phyloP scores from a whole-genome alignment of 495 filamentous ascomycete genomes.

The Haplographium delicatum region DNA sequence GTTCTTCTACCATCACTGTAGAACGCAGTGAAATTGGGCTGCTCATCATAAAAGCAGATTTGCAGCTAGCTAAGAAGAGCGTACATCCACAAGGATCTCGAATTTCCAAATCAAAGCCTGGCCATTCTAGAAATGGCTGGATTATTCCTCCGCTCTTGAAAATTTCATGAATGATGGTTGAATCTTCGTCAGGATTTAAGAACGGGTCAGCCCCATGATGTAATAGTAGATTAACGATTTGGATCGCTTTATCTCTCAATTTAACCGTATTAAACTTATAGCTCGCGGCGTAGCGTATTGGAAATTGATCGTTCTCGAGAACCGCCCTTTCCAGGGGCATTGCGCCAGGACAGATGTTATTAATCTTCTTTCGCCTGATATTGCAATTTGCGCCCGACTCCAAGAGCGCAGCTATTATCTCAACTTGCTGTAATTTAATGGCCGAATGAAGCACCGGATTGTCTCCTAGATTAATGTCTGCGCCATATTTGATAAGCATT shows the following conservation, averaged over 20 bases:
- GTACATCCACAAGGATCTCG: conserved; percentile 5
- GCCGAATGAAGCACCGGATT: conserved; percentile 2
- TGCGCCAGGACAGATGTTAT: not conserved
- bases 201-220: conserved; percentile 5
- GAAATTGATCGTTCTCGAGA: not conserved
- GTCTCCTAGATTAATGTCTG: not conserved
- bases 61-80: conserved; percentile 6
- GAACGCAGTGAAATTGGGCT: not conserved
- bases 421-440: not conserved
- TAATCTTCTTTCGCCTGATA: not conserved
- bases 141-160: conserved; percentile 3
- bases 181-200: not conserved
- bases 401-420: not conserved
- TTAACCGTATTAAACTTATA: not conserved
- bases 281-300: conserved; percentile 9
- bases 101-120: conserved; percentile 1
- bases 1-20: not conserved
- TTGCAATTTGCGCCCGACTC: conserved; percentile 8
- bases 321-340: not conserved
- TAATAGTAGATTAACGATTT: conserved; percentile 9
- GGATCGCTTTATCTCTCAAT: conserved; percentile 3
- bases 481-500: not conserved
- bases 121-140: conserved; percentile 5
- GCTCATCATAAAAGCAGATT: not conserved
- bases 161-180: conserved; percentile 6